Evolutionary conservation across 2,329 filamentous ascomycete species (phyloP), one percentile per base, ranked within the genome.

Genomic region (Epichloe sylvatica): DNA sequence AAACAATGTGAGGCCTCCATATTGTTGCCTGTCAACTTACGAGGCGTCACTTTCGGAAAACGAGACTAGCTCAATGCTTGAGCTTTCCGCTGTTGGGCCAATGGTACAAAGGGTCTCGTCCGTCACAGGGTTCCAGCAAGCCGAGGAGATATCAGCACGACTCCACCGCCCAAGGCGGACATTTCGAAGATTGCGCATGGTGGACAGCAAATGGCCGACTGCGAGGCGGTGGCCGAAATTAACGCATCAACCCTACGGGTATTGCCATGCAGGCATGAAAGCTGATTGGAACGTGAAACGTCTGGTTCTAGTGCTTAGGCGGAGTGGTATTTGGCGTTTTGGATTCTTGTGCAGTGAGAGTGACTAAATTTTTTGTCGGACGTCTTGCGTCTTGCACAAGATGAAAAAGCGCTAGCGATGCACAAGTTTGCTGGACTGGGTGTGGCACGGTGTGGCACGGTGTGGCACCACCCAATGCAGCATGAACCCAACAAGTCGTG

Each of bases 161-260:
- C 81, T 75, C 70, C 82, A 82, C 63, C 78, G 73, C 58, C 77
- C 76, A 64, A 86, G 82, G 62, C 77, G 80, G 60, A 89, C 80
- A 64, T 83, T 89, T 68, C 80, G 83, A 59, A 97, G 76, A 67
- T 96, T 97, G 64, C 87, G 84, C 91, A 97, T 97, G 50, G 56
- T 54, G 54, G 49, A 45, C 6, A 38, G 35, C 19, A 23, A 40
- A 41, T 13, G 17, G 38, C 25, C 33, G 45, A 30, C 15, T 23
- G 12, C 45, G 40, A 35, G 12, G 23, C 17, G 21, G 46, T 6
- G 40, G 42, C 25, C 34, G 21, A 36, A 35, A 46, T 49, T 23
- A 52, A 33, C 39, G 36, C 52, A 52, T 52, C 46, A 43, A 37
- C 1, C 36, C 19, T 13, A 35, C 33, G 30, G 13, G 33, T 13